phyloP scores from a whole-genome alignment of 2,329 filamentous ascomycete species.

The Sporothrix brunneoviolacea region DNA sequence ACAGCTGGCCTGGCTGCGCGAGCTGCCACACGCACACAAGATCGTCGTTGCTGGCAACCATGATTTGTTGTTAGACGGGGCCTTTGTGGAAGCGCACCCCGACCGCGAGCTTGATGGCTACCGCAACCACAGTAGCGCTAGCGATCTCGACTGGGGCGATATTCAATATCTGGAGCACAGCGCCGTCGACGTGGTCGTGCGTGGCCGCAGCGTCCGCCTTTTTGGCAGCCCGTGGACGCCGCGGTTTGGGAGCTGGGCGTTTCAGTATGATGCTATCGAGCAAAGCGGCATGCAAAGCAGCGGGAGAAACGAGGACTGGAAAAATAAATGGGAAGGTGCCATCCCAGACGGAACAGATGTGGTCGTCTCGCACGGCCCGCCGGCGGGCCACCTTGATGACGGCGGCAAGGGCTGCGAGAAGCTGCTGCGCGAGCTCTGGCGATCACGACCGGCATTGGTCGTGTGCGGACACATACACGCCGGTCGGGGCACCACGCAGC shows the following conservation, averaged over 20 bases:
- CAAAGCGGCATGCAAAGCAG: too few species aligned
- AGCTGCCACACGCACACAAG: slow-evolving; percentile 30
- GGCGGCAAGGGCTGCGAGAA: slow-evolving; percentile 10
- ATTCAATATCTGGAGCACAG: slow-evolving; percentile 20
- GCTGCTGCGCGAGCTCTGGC: slow-evolving; percentile 2
- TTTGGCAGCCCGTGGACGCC: slow-evolving; percentile 22
- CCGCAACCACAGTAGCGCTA: not conserved
- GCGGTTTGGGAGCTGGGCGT: slow-evolving; percentile 20
- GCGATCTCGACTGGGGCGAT: slow-evolving; percentile 19
- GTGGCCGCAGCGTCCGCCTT: slow-evolving; percentile 12
- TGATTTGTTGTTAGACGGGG: slow-evolving; percentile 14
- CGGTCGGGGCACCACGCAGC: too few species aligned
- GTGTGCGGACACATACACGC: slow-evolving; percentile 12
- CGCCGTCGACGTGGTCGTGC: slow-evolving; percentile 2
- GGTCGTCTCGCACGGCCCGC: slow-evolving; percentile 10
- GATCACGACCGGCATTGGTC: not conserved
- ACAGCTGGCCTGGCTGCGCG: slow-evolving; percentile 28
- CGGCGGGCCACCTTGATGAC: slow-evolving; percentile 1
- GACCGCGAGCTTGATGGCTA: slow-evolving; percentile 16
- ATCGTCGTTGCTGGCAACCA: slow-evolving; percentile 27
- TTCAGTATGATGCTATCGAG: slow-evolving; percentile 19
- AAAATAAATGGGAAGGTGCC: not conserved
- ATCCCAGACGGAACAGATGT: slow-evolving; percentile 8
- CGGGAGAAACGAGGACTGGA: too few species aligned
- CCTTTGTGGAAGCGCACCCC: slow-evolving; percentile 5